Evolutionary conservation across 805 yeast genomes (phyloP).

Genomic region (Candida corydali): DNA sequence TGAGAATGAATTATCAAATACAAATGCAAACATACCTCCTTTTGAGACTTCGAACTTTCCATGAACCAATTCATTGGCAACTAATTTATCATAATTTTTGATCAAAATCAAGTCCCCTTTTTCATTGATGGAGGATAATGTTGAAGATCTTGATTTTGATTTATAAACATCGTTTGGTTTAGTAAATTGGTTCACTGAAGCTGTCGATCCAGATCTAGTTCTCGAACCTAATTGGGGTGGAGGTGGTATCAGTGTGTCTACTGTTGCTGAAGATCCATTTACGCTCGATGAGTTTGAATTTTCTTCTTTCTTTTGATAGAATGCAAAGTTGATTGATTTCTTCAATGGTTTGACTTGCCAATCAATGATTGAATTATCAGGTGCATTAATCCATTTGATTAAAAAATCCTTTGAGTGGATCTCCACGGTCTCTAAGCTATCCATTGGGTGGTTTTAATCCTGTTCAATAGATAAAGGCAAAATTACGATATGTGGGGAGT

Average conservation of each 20-base stretch:
- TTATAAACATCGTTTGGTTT: constrained; percentile 13
- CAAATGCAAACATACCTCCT: constrained; percentile 79
- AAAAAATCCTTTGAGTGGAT: constrained; percentile 85
- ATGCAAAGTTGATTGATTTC: constrained; percentile 38
- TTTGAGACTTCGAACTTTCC: constrained; percentile 56
- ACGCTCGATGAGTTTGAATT: background rate
- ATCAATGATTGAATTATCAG: constrained; percentile 58
- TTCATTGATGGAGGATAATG: constrained; percentile 37
- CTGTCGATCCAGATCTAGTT: constrained; percentile 10
- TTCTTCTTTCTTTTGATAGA: constrained; percentile 31
- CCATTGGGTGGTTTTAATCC: too few species aligned
- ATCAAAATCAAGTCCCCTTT: constrained; percentile 43
- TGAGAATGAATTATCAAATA: constrained; percentile 89
- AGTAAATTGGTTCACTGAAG: constrained; percentile 11
- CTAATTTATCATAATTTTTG: constrained; percentile 51
- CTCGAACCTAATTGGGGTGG: constrained; percentile 7
- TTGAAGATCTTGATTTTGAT: constrained; percentile 31
- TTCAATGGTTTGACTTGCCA: constrained; percentile 80
- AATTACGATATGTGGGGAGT: too few species aligned
- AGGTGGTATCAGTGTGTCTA: background rate
- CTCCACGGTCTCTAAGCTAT: constrained; percentile 71
- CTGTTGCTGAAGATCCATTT: constrained; percentile 3
- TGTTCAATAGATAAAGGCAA: too few species aligned
- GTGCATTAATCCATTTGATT: constrained; percentile 85
- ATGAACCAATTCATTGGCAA: constrained; percentile 55